These are phyloP conservation scores for Stipa capillata DNA, from an alignment of 176 grass and related monocot species.

Conservation along the genomic window DNA sequence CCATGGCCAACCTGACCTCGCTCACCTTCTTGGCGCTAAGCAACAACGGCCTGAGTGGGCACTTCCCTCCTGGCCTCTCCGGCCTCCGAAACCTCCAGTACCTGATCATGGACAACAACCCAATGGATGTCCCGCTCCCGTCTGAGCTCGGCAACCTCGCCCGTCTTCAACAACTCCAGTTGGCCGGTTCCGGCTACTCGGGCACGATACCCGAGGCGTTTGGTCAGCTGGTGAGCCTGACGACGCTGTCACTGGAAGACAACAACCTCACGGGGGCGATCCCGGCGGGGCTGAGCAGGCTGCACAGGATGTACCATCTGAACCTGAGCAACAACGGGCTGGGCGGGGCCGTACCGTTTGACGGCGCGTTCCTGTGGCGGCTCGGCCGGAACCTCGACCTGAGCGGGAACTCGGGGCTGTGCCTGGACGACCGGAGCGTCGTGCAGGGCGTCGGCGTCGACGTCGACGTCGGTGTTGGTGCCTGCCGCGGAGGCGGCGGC, in stretches of 20 bases:
- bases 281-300: constrained; percentile 52
- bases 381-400: constrained; percentile 84
- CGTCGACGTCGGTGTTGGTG: constrained; percentile 42
- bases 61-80: constrained; percentile 43
- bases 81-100: constrained; percentile 65
- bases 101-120: constrained; percentile 93
- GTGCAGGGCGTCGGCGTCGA: constrained; percentile 28
- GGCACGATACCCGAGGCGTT: constrained; percentile 69
- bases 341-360: constrained; percentile 73
- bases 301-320: constrained; percentile 81
- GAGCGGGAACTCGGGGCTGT: constrained; percentile 77
- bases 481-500: neutral
- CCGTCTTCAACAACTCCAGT: constrained; percentile 65
- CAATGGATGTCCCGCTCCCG: constrained; percentile 48
- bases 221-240: constrained; percentile 51
- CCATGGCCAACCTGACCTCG: constrained; percentile 40
- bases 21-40: constrained; percentile 82
- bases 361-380: constrained; percentile 53
- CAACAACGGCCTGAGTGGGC: constrained; percentile 53
- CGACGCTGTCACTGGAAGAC: constrained; percentile 71
- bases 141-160: constrained; percentile 51
- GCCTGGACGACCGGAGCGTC: constrained; percentile 46
- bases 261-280: constrained; percentile 79
- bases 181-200: constrained; percentile 71
- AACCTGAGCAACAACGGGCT: constrained; percentile 96